Evolutionary conservation across 2,329 filamentous ascomycete genomes (phyloP).

Genomic region (Botryotinia globosa): DNA sequence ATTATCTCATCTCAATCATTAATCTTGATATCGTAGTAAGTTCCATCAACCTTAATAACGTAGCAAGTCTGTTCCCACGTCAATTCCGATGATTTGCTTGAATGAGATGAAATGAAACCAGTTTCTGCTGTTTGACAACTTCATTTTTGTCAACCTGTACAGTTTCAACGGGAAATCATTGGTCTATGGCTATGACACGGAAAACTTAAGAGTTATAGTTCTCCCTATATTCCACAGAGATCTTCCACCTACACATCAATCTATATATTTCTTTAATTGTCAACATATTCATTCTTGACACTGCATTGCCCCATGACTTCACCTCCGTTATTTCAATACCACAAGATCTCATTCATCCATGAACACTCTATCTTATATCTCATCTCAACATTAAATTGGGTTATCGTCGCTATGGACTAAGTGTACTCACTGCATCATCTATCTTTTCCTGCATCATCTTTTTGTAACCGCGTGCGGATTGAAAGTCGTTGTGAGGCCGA

Average conservation of each 20-base stretch:
- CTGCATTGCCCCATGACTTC: not conserved
- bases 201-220: not conserved
- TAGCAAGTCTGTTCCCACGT: not conserved
- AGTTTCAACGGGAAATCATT: not conserved
- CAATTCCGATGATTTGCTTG: not conserved
- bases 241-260: not conserved
- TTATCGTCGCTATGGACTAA: not conserved
- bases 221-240: not conserved
- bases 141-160: not conserved
- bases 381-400: not conserved
- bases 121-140: not conserved
- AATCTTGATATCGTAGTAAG: not conserved
- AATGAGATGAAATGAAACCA: not conserved
- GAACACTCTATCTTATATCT: not conserved
- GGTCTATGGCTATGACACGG: not conserved
- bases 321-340: not conserved
- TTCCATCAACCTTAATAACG: not conserved
- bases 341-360: not conserved
- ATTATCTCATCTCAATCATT: constrained; percentile 1
- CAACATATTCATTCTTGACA: not conserved
- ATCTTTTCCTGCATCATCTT: not conserved
- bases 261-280: not conserved
- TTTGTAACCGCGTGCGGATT: not conserved
- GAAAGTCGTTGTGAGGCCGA: not conserved
- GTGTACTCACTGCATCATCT: not conserved